Percentiles rank a stretch among this genome's conserved stretches.
These are phyloP conservation scores for Paraconiothyrium brasiliense DNA, from an alignment of 2,329 filamentous ascomycete species.

Conservation along the genomic window DNA sequence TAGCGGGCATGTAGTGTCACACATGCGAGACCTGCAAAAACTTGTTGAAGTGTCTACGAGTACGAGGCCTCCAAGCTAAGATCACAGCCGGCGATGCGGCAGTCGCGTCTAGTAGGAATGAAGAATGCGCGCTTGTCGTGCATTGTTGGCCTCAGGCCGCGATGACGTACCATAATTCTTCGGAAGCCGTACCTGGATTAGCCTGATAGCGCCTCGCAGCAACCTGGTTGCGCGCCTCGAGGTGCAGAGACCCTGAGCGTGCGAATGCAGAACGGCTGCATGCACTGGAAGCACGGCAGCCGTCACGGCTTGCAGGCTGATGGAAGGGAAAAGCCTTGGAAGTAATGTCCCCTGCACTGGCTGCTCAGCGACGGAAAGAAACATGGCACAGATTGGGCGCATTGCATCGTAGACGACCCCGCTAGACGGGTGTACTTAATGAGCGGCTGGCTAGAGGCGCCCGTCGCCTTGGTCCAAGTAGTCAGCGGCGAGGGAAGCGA, in stretches of 20 bases:
- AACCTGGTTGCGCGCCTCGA: slow-evolving; percentile 11
- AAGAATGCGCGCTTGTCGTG: neutral
- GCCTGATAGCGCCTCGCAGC: slow-evolving; percentile 9
- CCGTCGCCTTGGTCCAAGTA: neutral
- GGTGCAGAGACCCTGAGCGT: slow-evolving; percentile 17
- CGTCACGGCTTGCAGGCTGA: neutral
- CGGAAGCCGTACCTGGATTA: slow-evolving; percentile 13
- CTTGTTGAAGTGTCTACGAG: neutral
- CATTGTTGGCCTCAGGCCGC: slow-evolving; percentile 1
- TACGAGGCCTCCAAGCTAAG: neutral
- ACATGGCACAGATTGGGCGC: slow-evolving; percentile 5
- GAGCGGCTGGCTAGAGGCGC: slow-evolving; percentile 11
- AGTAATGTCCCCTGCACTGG: too few species aligned
- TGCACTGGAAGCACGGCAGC: slow-evolving; percentile 7
- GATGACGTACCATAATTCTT: slow-evolving; percentile 12
- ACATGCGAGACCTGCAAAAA: neutral
- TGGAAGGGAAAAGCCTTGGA: neutral
- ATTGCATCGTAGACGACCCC: neutral
- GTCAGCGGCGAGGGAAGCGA: slow-evolving; percentile 1
- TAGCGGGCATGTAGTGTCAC: neutral
- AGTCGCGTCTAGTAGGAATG: neutral
- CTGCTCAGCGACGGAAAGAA: neutral
- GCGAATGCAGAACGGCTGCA: slow-evolving; percentile 14
- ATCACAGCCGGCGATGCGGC: neutral
- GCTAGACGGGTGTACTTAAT: neutral